Conservation (phyloP, 768 basidiomycete species). For the Xerocomus brunneocitrinus region DNA sequence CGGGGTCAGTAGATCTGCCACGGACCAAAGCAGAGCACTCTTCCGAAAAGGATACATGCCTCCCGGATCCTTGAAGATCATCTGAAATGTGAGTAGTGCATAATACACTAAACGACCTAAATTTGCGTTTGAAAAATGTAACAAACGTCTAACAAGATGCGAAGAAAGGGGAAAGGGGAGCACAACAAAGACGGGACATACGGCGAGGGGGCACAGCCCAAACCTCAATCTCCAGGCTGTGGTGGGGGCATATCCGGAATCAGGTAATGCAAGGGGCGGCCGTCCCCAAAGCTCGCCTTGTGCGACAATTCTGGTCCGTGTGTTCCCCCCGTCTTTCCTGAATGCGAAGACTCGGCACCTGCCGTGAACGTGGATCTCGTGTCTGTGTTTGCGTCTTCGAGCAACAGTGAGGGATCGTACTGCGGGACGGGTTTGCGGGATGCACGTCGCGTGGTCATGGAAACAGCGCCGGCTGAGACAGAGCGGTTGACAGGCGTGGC, state of each 20-base stretch:
- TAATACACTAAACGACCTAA: background rate
- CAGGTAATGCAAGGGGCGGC: slow-evolving; percentile 49
- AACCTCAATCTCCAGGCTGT: slow-evolving; percentile 21
- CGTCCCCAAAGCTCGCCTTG: slow-evolving; percentile 44
- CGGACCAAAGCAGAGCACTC: background rate
- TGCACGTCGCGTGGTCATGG: slow-evolving; percentile 26
- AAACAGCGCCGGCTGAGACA: slow-evolving; percentile 24
- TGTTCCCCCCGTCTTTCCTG: slow-evolving; percentile 11
- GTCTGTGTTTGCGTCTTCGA: slow-evolving; percentile 19
- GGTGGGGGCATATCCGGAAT: slow-evolving; percentile 54
- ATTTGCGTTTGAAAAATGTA: background rate
- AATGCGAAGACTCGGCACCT: slow-evolving; percentile 26
- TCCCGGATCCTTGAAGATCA: slow-evolving; percentile 3
- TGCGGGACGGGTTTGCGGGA: slow-evolving; percentile 56
- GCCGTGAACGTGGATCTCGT: slow-evolving; percentile 20
- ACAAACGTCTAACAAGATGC: background rate
- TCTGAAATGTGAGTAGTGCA: slow-evolving; percentile 7
- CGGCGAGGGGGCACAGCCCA: slow-evolving; percentile 1
- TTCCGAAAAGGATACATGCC: background rate
- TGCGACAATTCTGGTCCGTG: slow-evolving; percentile 28
- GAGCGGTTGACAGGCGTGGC: slow-evolving; percentile 25
- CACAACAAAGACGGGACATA: background rate
- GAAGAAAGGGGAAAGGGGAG: background rate
- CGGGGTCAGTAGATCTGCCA: slow-evolving; percentile 4
- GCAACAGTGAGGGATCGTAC: slow-evolving; percentile 36